A percentile compares a stretch with the other conserved stretches of the same genome.
Evolutionary conservation across 768 basidiomycete genomes (phyloP).

Genomic region (Leccinum boreale): DNA sequence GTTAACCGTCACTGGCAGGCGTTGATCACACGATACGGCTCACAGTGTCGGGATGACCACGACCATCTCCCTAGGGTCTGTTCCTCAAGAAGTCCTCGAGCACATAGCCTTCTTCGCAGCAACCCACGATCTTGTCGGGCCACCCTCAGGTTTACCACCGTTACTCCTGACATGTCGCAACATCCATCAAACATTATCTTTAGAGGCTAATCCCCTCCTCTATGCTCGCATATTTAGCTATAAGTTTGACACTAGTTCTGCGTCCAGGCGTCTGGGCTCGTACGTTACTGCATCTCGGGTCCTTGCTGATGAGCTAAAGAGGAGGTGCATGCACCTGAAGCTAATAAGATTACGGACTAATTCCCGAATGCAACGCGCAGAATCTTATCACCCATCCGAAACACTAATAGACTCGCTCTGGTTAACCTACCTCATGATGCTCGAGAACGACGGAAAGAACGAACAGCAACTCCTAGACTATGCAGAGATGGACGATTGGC

Average conservation of each 20-base stretch:
- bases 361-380: slow-evolving; percentile 16
- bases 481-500: slow-evolving; percentile 59
- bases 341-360: slow-evolving; percentile 45
- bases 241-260: slow-evolving; percentile 63
- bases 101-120: slow-evolving; percentile 69
- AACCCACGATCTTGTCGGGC: slow-evolving; percentile 51
- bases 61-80: slow-evolving; percentile 36
- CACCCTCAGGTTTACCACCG: slow-evolving; percentile 56
- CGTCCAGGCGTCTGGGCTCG: slow-evolving; percentile 47
- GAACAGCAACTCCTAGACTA: slow-evolving; percentile 67
- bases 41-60: slow-evolving; percentile 13
- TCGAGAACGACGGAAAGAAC: slow-evolving; percentile 79
- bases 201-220: slow-evolving; percentile 57
- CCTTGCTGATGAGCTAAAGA: slow-evolving; percentile 61
- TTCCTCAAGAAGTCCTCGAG: slow-evolving; percentile 79
- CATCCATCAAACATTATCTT: slow-evolving; percentile 49
- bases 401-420: slow-evolving; percentile 48
- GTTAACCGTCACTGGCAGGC: too few species aligned
- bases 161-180: slow-evolving; percentile 51
- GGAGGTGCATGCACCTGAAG: slow-evolving; percentile 56
- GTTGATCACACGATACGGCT: not conserved
- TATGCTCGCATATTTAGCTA: slow-evolving; percentile 66
- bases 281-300: slow-evolving; percentile 38
- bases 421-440: slow-evolving; percentile 71
- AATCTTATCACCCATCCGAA: slow-evolving; percentile 21